A percentile compares a stretch with the other conserved stretches of the same genome.
Conservation (phyloP, 2,329 filamentous ascomycete species). For the Colletotrichum brevisporum region DNA sequence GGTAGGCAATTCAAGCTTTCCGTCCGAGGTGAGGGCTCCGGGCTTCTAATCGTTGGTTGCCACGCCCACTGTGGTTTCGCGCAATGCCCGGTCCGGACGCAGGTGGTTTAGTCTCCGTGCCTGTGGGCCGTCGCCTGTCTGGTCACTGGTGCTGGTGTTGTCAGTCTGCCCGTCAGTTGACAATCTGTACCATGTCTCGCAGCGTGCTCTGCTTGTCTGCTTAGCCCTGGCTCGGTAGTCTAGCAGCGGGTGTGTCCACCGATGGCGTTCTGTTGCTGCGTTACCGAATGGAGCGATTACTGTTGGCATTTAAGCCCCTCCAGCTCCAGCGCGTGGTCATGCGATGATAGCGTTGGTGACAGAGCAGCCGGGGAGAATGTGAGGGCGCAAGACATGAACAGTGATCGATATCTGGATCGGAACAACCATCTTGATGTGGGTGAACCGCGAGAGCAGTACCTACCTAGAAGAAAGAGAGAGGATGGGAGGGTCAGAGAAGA, state of each 20-base stretch:
- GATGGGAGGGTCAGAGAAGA: slow-evolving; percentile 8
- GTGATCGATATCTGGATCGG: slow-evolving; percentile 7
- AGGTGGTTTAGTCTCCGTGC: slow-evolving; percentile 29
- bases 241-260: slow-evolving; percentile 16
- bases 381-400: background rate
- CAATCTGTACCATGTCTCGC: background rate
- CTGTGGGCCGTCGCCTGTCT: slow-evolving; percentile 17
- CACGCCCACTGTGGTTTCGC: slow-evolving; percentile 33
- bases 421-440: slow-evolving; percentile 15
- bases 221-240: slow-evolving; percentile 1
- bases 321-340: slow-evolving; percentile 12
- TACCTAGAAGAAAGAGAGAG: background rate
- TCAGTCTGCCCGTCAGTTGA: background rate
- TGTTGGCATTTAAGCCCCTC: slow-evolving; percentile 1
- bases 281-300: slow-evolving; percentile 21
- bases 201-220: background rate
- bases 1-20: slow-evolving; percentile 30
- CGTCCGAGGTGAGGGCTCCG: slow-evolving; percentile 22
- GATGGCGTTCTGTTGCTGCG: slow-evolving; percentile 20
- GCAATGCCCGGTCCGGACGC: slow-evolving; percentile 36
- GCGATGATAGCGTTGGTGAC: slow-evolving; percentile 15
- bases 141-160: background rate
- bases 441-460: no score
- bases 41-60: slow-evolving; percentile 16
- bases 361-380: background rate